Conservation (phyloP, 2,329 filamentous ascomycete species). For the Chaetomiaceae sp. region DNA sequence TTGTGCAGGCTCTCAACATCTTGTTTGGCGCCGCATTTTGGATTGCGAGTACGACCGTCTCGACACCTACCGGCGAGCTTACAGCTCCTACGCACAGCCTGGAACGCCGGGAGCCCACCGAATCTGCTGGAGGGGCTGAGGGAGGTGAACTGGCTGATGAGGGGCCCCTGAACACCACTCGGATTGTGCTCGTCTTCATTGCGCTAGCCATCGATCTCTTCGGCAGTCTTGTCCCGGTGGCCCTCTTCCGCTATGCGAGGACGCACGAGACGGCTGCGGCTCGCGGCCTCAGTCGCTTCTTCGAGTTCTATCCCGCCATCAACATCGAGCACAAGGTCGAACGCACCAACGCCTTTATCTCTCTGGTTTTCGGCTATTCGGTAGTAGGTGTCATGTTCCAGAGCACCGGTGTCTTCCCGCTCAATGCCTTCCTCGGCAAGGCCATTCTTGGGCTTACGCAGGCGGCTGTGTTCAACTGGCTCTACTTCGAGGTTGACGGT, state of each 20-base stretch:
- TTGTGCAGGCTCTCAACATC: neutral
- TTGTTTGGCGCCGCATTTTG: neutral
- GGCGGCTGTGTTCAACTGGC: neutral
- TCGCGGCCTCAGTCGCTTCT: neutral
- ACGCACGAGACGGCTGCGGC: neutral
- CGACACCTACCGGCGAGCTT: neutral
- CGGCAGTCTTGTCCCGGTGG: neutral
- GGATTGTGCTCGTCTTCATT: neutral
- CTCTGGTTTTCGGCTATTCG: neutral
- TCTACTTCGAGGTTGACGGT: neutral
- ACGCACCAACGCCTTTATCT: neutral
- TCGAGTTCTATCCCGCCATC: neutral
- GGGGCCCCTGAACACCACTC: neutral
- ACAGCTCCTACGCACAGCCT: neutral
- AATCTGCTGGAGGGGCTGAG: neutral
- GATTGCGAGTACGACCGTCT: neutral
- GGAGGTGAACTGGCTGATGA: neutral
- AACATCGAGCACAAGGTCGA: conserved; percentile 3
- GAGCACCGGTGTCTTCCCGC: neutral
- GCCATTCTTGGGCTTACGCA: neutral
- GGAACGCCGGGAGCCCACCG: neutral
- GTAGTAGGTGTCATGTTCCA: neutral
- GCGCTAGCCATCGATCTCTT: neutral
- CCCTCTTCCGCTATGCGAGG: neutral
- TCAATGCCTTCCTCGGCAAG: neutral